phyloP scores from a whole-genome alignment of 768 basidiomycete species.

The Serendipita vermifera region DNA sequence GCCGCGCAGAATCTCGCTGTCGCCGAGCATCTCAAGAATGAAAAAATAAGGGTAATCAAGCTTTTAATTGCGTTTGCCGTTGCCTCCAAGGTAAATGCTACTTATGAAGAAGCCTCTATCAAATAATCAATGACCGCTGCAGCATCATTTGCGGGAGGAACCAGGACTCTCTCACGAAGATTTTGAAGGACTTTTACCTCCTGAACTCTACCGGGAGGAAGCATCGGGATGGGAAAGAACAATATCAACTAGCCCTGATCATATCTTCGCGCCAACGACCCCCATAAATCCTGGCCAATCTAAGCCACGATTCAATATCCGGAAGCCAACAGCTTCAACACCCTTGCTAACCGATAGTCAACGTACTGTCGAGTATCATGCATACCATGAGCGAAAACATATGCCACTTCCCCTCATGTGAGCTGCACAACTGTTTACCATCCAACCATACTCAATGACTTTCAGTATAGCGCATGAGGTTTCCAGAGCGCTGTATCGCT shows the following conservation, averaged over 20 bases:
- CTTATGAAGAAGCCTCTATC: conserved; percentile 41
- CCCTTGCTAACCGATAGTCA: conserved; percentile 50
- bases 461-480: conserved; percentile 73
- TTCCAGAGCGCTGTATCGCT: conserved; percentile 50
- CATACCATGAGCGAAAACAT: conserved; percentile 43
- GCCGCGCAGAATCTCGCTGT: conserved; percentile 33
- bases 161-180: conserved; percentile 62
- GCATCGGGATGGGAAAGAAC: conserved; percentile 6
- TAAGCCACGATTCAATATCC: not conserved
- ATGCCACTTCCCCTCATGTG: conserved; percentile 76
- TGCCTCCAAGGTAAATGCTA: conserved; percentile 63
- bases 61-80: conserved; percentile 59
- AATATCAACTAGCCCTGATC: conserved; percentile 19
- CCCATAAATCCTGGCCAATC: not conserved
- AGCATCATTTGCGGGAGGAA: conserved; percentile 22
- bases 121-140: not conserved
- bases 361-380: conserved; percentile 46
- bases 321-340: conserved; percentile 33
- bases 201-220: conserved; percentile 34
- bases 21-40: conserved; percentile 18
- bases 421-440: not conserved
- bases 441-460: not conserved
- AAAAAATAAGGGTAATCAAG: conserved; percentile 57
- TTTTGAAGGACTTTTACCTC: conserved; percentile 52
- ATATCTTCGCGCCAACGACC: conserved; percentile 9